Evolutionary conservation across 257 asterid genomes (phyloP).

Genomic region (Mitragyna speciosa): DNA sequence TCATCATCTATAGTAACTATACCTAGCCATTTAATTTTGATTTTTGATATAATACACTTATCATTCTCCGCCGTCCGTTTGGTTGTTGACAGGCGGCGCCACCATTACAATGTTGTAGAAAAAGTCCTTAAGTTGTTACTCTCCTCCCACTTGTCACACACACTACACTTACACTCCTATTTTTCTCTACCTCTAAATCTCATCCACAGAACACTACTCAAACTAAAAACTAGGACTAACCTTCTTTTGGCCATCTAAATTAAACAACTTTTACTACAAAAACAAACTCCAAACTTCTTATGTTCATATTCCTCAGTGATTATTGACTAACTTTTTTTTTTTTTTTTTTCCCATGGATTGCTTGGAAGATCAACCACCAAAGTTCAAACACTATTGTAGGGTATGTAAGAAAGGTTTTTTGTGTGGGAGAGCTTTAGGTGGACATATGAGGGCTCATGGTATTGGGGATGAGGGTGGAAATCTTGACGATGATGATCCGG

Average conservation of each 20-base stretch:
- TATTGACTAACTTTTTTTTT: not conserved
- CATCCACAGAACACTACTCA: conserved; percentile 44
- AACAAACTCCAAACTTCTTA: conserved; percentile 22
- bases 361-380: conserved; percentile 51
- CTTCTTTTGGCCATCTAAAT: conserved; percentile 43
- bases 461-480: conserved; percentile 59
- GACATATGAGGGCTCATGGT: conserved; percentile 97
- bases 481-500: conserved; percentile 60
- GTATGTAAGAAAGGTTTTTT: conserved; percentile 92
- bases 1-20: not conserved
- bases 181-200: conserved; percentile 49
- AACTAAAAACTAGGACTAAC: conserved; percentile 67
- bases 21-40: not conserved
- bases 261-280: conserved; percentile 50
- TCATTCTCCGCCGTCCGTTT: conserved; percentile 33
- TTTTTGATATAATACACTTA: not conserved
- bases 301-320: not conserved
- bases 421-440: conserved; percentile 95
- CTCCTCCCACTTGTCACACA: conserved; percentile 69
- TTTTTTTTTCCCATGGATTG: conserved; percentile 35
- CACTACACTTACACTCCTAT: conserved; percentile 51
- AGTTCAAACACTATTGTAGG: conserved; percentile 73
- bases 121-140: conserved; percentile 37
- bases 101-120: conserved; percentile 35
- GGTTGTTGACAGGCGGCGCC: conserved; percentile 46